Evolutionary conservation across 768 basidiomycete genomes (phyloP), one percentile per base, ranked within the genome.

Genomic region (Tylopilus vinaceipallidus): DNA sequence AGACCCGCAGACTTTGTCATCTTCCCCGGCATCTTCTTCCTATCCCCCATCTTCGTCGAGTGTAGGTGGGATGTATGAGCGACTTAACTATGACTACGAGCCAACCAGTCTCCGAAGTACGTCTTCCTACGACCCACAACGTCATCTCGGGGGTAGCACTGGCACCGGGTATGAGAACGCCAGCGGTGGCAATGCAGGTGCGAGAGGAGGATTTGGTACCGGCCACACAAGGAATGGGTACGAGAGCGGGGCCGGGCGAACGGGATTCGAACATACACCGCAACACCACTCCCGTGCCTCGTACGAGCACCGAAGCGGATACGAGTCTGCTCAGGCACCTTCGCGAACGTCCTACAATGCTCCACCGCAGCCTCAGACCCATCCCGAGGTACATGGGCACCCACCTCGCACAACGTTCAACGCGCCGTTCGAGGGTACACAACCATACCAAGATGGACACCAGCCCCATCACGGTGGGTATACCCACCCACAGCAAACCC

Each of bases 371-470:
- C 3, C 60, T 6, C 60, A 61, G 52, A 30, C 56, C 38, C 55
- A 61, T 19, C 5, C 57, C 14, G 57, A 65, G 12, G 49, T 50
- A 6, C 62, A 63, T n/a, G 52, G 48, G 4, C 59, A 58, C 14
- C 49, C 49, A 6, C 13, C 61, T 0, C 58, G 64, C 20, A 35
- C 49, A 14, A 44, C 59, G 13, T 66, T 67, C 38, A 62, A 11
- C 23, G 29, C 53, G 4, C 35, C 54, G 3, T 67, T 63, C 17
- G 65, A 69, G 37, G 59, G 65, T 39, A 42, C 57, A 19, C 67
- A 64, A 17, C 47, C 52, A n/a, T 64, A 52, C 32, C 69, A 63
- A n/a, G 56, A 69, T 6, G 55, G 53, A 13, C 64, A 62, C 11
- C 56, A 52, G 17, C 54, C 50, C 10, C 52, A 50, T n/a, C 66